Percentiles rank a stretch among this genome's conserved stretches.
Evolutionary conservation across 2,329 filamentous ascomycete species (phyloP).

Genomic region (Aspergillaceae sp.): DNA sequence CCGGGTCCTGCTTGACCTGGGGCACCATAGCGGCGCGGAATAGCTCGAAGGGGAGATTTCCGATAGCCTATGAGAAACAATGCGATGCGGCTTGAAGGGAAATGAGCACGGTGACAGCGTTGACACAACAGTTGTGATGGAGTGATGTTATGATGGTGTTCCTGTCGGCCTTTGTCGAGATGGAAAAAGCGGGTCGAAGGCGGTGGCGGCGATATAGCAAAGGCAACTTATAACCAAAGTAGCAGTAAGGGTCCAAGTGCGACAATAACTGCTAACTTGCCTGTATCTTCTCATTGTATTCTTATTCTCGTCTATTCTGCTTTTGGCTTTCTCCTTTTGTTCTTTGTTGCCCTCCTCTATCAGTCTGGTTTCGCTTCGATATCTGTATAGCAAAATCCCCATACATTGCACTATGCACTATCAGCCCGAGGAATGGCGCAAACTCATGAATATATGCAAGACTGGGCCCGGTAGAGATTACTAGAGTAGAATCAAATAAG

Average conservation of each 20-base stretch:
- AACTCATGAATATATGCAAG: too few relatives aligned
- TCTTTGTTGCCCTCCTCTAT: too few relatives aligned
- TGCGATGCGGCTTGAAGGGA: conserved; percentile 4
- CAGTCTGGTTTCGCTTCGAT: too few relatives aligned
- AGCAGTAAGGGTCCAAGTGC: too few relatives aligned
- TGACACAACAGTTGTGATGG: not conserved
- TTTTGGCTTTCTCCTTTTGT: too few relatives aligned
- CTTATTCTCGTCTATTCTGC: too few relatives aligned
- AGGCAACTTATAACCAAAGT: not conserved
- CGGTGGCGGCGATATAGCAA: conserved; percentile 8
- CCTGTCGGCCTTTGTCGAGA: not conserved
- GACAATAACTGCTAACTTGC: too few relatives aligned
- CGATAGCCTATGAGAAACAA: not conserved
- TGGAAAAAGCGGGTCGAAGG: conserved; percentile 9
- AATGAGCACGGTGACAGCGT: conserved; percentile 5
- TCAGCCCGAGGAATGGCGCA: too few relatives aligned
- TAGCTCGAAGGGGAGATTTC: not conserved
- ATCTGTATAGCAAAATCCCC: too few relatives aligned
- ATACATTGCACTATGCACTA: too few relatives aligned
- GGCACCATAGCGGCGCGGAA: conserved; percentile 18
- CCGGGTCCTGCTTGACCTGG: conserved; percentile 35
- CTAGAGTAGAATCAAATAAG: not conserved
- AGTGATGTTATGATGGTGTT: conserved; percentile 5
- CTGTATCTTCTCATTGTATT: too few relatives aligned
- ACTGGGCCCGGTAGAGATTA: not conserved